Evolutionary conservation across 345 rosid genomes (phyloP), one percentile per base, ranked within the genome.

Genomic region (Aurinia saxatilis): DNA sequence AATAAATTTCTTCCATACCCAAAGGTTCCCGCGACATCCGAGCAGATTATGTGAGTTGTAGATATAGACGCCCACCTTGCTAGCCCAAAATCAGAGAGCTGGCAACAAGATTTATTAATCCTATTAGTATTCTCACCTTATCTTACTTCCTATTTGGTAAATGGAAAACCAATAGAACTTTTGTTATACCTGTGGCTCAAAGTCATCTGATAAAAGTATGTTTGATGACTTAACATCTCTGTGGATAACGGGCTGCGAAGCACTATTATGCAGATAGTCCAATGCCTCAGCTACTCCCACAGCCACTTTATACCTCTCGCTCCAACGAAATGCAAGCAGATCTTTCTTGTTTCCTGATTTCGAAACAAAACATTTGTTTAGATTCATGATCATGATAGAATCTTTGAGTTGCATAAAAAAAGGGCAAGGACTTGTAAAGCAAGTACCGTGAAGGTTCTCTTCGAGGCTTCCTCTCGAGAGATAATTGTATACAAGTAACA

Each of bases 161-260:
- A 67, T 31, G 25, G 40, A 73, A 40, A 19, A 35, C 8, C 7
- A 11, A 27, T n/a, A 23, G n/a, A 39, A 16, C 4, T 64, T 58
- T 34, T n/a, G 12, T 33, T 31, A 4, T 58, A 89, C 98, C 96
- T 93, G 89, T 17, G 99, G 95, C 78, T 90, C 96, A 71, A 90
- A 90, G 68, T 86, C 88, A 70, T 86, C 85, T 1, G 87, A 84
- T 29, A 93, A 66, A 63, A 95, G 78, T 74, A 95, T 81, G 64
- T 95, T 95, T 37, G 99, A 90, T 31, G 99, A 90, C 81, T 95
- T 95, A 50, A 95, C 95, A 78, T 95, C 99, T 73, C 88, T 81
- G 58, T 95, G 99, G 60, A 95, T 88, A 38, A 88, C 85, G 0
- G 84, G 83, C 49, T 71, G 86, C 8, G 78, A 80, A 61, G 77